phyloP scores from a whole-genome alignment of 1,139 yeast genomes.

The Taphrina betulina region DNA sequence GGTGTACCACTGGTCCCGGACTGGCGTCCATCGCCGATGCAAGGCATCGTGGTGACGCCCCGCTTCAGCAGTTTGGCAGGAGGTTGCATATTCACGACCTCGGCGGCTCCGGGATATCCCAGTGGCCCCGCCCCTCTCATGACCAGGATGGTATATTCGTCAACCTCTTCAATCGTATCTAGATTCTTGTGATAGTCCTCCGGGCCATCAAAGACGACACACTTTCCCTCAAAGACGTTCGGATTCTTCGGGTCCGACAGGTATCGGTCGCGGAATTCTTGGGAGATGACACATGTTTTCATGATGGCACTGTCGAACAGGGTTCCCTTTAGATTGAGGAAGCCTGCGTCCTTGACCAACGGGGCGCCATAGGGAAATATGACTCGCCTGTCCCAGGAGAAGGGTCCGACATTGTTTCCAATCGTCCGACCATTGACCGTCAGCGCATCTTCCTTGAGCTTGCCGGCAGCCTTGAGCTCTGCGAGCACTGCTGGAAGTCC shows the following conservation, averaged over 20 bases:
- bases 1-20: slow-evolving; percentile 41
- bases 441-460: slow-evolving; percentile 36
- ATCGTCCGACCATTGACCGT: slow-evolving; percentile 40
- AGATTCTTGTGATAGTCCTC: slow-evolving; percentile 39
- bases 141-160: slow-evolving; percentile 38
- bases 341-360: slow-evolving; percentile 38
- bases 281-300: slow-evolving; percentile 41
- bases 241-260: slow-evolving; percentile 38
- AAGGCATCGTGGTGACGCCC: slow-evolving; percentile 38
- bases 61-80: slow-evolving; percentile 37
- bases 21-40: slow-evolving; percentile 41
- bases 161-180: slow-evolving; percentile 34
- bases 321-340: slow-evolving; percentile 39
- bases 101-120: slow-evolving; percentile 41
- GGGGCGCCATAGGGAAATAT: slow-evolving; percentile 38
- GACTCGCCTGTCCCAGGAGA: slow-evolving; percentile 36
- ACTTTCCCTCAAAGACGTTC: slow-evolving; percentile 39
- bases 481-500: slow-evolving; percentile 39
- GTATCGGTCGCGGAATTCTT: slow-evolving; percentile 38
- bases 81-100: slow-evolving; percentile 41
- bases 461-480: slow-evolving; percentile 37
- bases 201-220: slow-evolving; percentile 40
- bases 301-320: slow-evolving; percentile 40
- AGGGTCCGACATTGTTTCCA: slow-evolving; percentile 36
- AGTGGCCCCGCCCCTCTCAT: slow-evolving; percentile 40